A percentile compares a stretch with the other conserved stretches of the same genome.
These are phyloP conservation scores for Erucastrum elatum DNA, from an alignment of 345 rosid genomes.

Conservation along the genomic window DNA sequence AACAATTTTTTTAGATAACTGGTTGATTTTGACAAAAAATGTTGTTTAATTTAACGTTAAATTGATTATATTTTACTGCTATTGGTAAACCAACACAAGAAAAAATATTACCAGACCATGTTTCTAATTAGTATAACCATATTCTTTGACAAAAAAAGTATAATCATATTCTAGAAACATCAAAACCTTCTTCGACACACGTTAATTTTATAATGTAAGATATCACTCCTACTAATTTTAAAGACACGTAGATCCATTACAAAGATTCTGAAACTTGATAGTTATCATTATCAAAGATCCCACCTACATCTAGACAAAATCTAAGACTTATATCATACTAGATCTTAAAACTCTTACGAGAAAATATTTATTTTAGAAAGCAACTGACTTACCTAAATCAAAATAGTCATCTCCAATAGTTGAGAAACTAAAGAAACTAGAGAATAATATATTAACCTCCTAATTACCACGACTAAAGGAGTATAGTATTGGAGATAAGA, in stretches of 20 bases:
- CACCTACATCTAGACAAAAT: constrained; percentile 22
- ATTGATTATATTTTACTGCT: not conserved
- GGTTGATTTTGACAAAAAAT: not conserved
- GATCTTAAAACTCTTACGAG: not conserved
- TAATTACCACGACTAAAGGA: not conserved
- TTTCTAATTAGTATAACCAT: not conserved
- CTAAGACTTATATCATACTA: not conserved
- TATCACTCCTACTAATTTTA: not conserved
- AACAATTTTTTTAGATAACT: not conserved
- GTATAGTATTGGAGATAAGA: not conserved
- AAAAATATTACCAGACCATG: too few relatives aligned
- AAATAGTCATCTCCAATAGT: not conserved
- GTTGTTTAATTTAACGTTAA: not conserved
- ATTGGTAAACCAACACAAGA: too few relatives aligned
- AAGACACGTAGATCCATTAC: constrained; percentile 18
- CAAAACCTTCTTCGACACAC: constrained; percentile 16
- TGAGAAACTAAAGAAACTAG: not conserved
- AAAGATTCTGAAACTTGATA: constrained; percentile 28
- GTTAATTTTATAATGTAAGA: not conserved
- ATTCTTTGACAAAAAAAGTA: too few relatives aligned
- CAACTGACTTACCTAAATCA: not conserved
- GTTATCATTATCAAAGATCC: constrained; percentile 30
- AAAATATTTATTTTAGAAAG: not conserved
- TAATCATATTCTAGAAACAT: constrained; percentile 1
- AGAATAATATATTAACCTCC: not conserved